Base-by-base conservation (phyloP, 352 stramenopile species). In the Lagenidium giganteum region DNA sequence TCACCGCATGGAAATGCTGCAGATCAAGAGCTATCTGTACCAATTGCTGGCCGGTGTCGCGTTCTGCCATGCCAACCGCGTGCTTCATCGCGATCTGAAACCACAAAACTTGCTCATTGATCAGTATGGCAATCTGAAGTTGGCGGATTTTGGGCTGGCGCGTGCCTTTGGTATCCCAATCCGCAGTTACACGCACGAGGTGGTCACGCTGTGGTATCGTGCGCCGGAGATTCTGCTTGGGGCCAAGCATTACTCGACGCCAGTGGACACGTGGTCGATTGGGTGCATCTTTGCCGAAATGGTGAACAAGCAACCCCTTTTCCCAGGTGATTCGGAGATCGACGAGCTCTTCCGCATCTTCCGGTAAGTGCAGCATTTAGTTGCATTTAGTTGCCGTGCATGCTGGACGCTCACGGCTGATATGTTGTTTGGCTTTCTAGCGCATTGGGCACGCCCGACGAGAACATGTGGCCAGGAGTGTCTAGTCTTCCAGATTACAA, bases 301-400 rank as follows among this genome's bases (percentile, higher is more conserved):
- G 85, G 73, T 95, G 36, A 96, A 89, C 52, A 88, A 91, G 37
- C 78, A 90, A 60, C 82, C 82, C 20, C 54, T 96, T 6, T 95
- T 95, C 46, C 82, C 83, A 5, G 95, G 95, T 13, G 94, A 99
- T 60, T 98, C 92, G 20, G 97, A 99, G 69, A 98, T 99, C 61
- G 96, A 99, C 61, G 93, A 99, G 59, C 70, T 99, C 21, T 99
- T 98, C 66, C 97, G 98, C 34, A 99, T 99, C 46, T 99, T 99
- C 65, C 71, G 78, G 63, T 68, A 64, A 67, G 55, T 56, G 14
- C 5, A n/a, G n/a, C n/a, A n/a, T n/a, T n/a, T n/a, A n/a, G n/a
- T n/a, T n/a, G n/a, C n/a, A n/a, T n/a, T n/a, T n/a, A n/a, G n/a
- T n/a, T n/a, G n/a, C n/a, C n/a, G n/a, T n/a, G n/a, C n/a, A n/a